Evolutionary conservation across 805 yeast species (phyloP).

Genomic region (Teunomyces panamensis): DNA sequence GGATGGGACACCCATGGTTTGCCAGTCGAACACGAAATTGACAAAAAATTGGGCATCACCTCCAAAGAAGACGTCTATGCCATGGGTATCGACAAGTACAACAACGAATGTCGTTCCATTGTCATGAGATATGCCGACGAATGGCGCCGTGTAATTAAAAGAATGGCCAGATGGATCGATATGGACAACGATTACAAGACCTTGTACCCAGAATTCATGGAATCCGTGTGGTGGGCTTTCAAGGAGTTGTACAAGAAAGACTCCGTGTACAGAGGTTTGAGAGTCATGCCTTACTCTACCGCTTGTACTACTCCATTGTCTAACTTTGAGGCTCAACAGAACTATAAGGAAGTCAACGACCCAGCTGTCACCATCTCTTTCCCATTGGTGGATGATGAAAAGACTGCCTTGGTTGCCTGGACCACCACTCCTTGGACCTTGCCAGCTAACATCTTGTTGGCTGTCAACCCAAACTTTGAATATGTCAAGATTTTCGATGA

Average conservation of each 20-base stretch:
- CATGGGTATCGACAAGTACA: slow-evolving; percentile 92
- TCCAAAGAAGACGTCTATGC: slow-evolving; percentile 93
- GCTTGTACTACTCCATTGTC: slow-evolving; percentile 96
- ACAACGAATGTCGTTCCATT: slow-evolving; percentile 90
- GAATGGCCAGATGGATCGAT: slow-evolving; percentile 99
- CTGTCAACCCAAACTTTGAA: slow-evolving; percentile 88
- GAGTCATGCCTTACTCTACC: slow-evolving; percentile 99
- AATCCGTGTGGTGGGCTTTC: slow-evolving; percentile 99
- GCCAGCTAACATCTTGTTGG: slow-evolving; percentile 89
- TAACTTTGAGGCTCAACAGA: slow-evolving; percentile 97
- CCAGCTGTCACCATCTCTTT: slow-evolving; percentile 95
- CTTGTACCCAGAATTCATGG: slow-evolving; percentile 94
- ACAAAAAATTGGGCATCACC: slow-evolving; percentile 90
- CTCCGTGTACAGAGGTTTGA: slow-evolving; percentile 88
- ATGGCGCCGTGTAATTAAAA: slow-evolving; percentile 90
- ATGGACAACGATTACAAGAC: slow-evolving; percentile 98
- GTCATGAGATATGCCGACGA: slow-evolving; percentile 96
- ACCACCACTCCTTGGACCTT: slow-evolving; percentile 99
- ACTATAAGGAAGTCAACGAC: slow-evolving; percentile 94
- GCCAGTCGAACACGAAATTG: slow-evolving; percentile 98
- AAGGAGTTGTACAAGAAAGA: slow-evolving; percentile 80
- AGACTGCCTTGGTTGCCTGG: slow-evolving; percentile 91
- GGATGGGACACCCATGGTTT: slow-evolving; percentile 99
- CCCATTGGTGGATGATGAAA: slow-evolving; percentile 74
- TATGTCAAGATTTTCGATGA: slow-evolving; percentile 92